These are phyloP conservation scores for Thymus quinquecostatus DNA, from an alignment of 257 asterid species.

Conservation along the genomic window DNA sequence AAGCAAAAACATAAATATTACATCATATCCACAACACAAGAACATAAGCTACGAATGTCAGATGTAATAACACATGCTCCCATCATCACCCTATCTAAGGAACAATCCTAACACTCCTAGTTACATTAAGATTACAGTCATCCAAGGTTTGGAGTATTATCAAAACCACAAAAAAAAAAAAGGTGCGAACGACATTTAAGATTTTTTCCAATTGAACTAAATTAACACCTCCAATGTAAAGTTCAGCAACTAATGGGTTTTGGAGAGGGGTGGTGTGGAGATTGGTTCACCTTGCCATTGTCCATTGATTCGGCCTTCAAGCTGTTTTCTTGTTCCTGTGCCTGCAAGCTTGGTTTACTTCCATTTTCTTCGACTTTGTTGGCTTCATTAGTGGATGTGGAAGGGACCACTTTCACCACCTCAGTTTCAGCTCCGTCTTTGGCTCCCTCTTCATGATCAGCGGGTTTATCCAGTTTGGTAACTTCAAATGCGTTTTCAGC, in stretches of 20 bases:
- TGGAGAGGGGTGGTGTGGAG: conserved; percentile 62
- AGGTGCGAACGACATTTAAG: conserved; percentile 1
- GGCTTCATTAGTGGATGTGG: conserved; percentile 30
- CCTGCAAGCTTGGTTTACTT: conserved; percentile 25
- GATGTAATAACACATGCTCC: conserved; percentile 19
- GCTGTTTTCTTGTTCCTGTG: conserved; percentile 25
- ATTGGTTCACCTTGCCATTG: conserved; percentile 49
- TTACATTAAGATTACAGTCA: conserved; percentile 44
- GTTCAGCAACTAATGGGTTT: conserved; percentile 74
- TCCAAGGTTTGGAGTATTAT: conserved; percentile 35
- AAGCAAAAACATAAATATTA: conserved; percentile 1
- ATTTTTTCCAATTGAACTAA: conserved; percentile 28
- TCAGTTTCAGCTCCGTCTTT: conserved; percentile 28
- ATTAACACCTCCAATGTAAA: conserved; percentile 26
- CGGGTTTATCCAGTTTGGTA: conserved; percentile 30
- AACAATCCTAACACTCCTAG: conserved; percentile 41
- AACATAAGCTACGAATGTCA: conserved; percentile 42
- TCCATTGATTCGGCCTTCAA: conserved; percentile 44
- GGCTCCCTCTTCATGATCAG: conserved; percentile 15
- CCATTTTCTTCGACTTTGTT: conserved; percentile 32
- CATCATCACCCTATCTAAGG: conserved; percentile 18
- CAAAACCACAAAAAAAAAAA: conserved; percentile 24
- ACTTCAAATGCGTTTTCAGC: conserved; percentile 9
- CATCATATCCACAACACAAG: conserved; percentile 31
- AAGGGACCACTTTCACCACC: conserved; percentile 24